phyloP scores from a whole-genome alignment of 768 basidiomycete species.

The Trametes maxima region DNA sequence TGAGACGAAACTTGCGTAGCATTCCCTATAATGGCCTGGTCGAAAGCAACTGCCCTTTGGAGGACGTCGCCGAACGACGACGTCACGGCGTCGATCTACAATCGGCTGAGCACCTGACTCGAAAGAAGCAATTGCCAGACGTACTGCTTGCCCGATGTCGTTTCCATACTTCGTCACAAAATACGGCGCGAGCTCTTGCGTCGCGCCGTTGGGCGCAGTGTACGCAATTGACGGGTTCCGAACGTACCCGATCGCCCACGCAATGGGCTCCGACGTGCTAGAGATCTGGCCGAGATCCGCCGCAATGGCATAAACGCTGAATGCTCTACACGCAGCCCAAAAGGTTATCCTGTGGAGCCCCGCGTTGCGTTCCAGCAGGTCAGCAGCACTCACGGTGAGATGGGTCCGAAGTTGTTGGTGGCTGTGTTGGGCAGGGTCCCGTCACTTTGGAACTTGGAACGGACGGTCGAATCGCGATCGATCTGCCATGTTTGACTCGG shows the following conservation, averaged over 20 bases:
- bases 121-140: background rate
- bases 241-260: constrained; percentile 34
- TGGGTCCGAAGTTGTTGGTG: constrained; percentile 14
- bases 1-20: constrained; percentile 26
- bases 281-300: constrained; percentile 31
- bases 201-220: constrained; percentile 12
- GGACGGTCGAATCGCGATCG: constrained; percentile 7
- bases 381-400: constrained; percentile 17
- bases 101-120: too few species aligned
- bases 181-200: constrained; percentile 24
- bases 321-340: background rate
- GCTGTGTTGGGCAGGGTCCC: constrained; percentile 22
- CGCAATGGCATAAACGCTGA: constrained; percentile 30
- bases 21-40: constrained; percentile 27
- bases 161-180: constrained; percentile 13
- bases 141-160: background rate
- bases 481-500: constrained; percentile 16
- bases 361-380: background rate
- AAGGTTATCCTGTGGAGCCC: background rate
- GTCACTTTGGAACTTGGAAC: constrained; percentile 22
- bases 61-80: constrained; percentile 24
- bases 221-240: constrained; percentile 32
- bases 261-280: constrained; percentile 22
- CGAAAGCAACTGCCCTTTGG: constrained; percentile 20
- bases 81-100: constrained; percentile 27